Evolutionary conservation across 371 early-diverging fungal genomes (phyloP), one percentile per base, ranked within the genome.

Genomic region (Apophysomyces elegans): DNA sequence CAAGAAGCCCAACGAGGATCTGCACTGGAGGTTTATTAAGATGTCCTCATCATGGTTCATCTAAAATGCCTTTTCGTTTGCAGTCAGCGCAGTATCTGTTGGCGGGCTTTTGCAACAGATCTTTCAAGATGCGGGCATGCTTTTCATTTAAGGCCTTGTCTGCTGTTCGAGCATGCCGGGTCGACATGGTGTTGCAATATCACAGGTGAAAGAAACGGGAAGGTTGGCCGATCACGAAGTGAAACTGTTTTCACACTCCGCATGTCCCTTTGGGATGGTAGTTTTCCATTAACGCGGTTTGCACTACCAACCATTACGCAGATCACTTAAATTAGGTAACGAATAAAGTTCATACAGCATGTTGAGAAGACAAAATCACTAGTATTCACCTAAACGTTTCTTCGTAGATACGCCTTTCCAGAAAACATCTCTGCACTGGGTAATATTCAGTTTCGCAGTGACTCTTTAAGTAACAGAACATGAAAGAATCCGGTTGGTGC

Each of bases 1-100:
- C 91, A 93, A 36, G 91, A 91, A 37, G 93, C 93, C 94, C 94
- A 94, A 35, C 94, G 90, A 59, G 96, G 93, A 84, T 93, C 95
- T 92, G 54, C 47, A 54, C 1, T 18, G 43, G 43, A 57, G 8
- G 37, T 54, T 32, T 41, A 59, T 16, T 43, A 36, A 13, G n/a
- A 4, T 32, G 21, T 45, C 39, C 9, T 44, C 7, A 47, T 11
- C 36, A 56, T 16, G 14, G 8, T 11, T 18, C 14, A 13, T 21
- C 32, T 12, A 26, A 39, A n/a, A 59, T 75, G 90, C 93, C 93
- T 82, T 91, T 90, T 69, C 89, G 86, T 58, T 89, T 80, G 79
- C 95, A 95, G 72, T 93, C 93, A 39, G 90, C 93, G 71, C 95
- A 95, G 56, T 80, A 81, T 50, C 86, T 84, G 79, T 95, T 94